Evolutionary conservation across 441 rosid genomes (phyloP), one percentile per base, ranked within the genome.

Genomic region (Eruca vesicaria): DNA sequence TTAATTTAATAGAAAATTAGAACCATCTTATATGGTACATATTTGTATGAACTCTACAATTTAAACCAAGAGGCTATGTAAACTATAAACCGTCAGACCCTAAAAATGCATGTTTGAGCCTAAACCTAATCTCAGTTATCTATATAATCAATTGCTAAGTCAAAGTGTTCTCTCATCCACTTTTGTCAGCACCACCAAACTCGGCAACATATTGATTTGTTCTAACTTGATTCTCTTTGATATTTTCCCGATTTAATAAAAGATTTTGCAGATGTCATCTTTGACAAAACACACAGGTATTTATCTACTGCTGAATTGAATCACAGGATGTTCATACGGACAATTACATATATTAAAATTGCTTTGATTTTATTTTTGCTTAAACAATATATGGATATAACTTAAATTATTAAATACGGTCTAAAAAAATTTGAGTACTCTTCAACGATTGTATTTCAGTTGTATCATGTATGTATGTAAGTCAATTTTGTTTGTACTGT

Each of bases 111-210:
- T 28, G n/a, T 19, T 26, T 38, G 29, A 28, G 16, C 31, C 45
- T 43, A 59, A 59, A 41, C 16, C 15, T 59, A 45, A 71, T 28
- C 26, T 52, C 26, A 18, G 19, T 52, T 16, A 16, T 59, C 3
- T 6, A 4, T 21, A 15, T 62, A 69, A 61, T 63, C 15, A 64
- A 45, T 45, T 77, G 65, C 77, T 2, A 66, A 15, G 77, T 77
- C 59, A 66, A 60, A 71, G 8, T 31, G 52, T 61, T 61, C 19
- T 50, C 65, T 78, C 81, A 61, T 67, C 81, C 14, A 62, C 29
- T 61, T 38, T 66, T 72, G 77, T 78, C 74, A 78, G 62, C 73
- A 78, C 8, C 31, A 23, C 69, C 77, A 61, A 68, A 78, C 61
- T 72, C 1, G 65, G 70, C 53, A 72, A 67, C 60, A 12, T 53